Base-by-base conservation (phyloP, 75 land plant genomes). In the Isoetes taiwanensis region DNA sequence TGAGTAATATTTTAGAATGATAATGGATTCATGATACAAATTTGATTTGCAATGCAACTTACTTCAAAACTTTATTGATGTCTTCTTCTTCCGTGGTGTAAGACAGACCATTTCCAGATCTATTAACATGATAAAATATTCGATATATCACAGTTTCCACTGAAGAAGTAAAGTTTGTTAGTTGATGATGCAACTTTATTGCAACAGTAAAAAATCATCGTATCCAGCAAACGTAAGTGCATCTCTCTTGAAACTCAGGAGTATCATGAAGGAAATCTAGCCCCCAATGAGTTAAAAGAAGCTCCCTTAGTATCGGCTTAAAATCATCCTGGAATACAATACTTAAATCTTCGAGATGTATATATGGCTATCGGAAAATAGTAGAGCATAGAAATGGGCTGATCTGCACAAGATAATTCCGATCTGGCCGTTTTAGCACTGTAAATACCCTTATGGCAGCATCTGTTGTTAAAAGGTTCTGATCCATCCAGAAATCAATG, bases 321-420 rank as follows among this genome's bases (percentile, higher is more conserved):
- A 90, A 85, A 52, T 90, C 96, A 14, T 85, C 91, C 96, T 90
- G 78, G n/a, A n/a, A n/a, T n/a, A n/a, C n/a, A n/a, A n/a, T n/a
- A n/a, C n/a, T n/a, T n/a, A n/a, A n/a, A n/a, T n/a, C n/a, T n/a
- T n/a, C n/a, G n/a, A n/a, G n/a, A n/a, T n/a, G n/a, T n/a, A n/a
- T n/a, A n/a, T n/a, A n/a, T n/a, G n/a, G n/a, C n/a, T n/a, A n/a
- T n/a, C n/a, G n/a, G n/a, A n/a, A n/a, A n/a, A n/a, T n/a, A n/a
- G n/a, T n/a, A n/a, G n/a, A n/a, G n/a, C n/a, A n/a, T n/a, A n/a
- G n/a, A n/a, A n/a, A n/a, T n/a, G n/a, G n/a, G n/a, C 33, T 28
- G 12, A 78, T 93, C 84, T 90, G 93, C 20, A 75, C 62, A 58
- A 90, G 78, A 63, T 75, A 86, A 26, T 72, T 80, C 50, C 58